These are phyloP conservation scores for Xylariaceae sp. DNA, from an alignment of 2,329 filamentous ascomycete species.

Conservation along the genomic window DNA sequence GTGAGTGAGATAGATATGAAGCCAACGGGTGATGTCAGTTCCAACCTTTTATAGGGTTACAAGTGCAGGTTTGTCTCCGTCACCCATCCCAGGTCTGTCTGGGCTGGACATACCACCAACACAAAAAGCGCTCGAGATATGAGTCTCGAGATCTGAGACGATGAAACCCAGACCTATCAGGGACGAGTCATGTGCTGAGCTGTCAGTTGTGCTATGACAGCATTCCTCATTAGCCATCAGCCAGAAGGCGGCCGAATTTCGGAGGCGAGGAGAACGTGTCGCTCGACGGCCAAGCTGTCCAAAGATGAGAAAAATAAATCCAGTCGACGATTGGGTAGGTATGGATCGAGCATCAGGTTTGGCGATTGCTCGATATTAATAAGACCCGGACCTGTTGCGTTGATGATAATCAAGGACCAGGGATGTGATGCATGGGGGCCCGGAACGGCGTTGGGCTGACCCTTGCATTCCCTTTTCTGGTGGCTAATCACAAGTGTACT, in stretches of 20 bases:
- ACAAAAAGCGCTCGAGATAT: neutral
- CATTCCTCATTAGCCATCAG: conserved; percentile 4
- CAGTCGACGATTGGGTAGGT: conserved; percentile 1
- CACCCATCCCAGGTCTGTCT: neutral
- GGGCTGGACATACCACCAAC: neutral
- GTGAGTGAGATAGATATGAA: neutral
- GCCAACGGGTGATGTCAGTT: neutral
- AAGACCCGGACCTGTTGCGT: conserved; percentile 11
- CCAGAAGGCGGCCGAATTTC: conserved; percentile 9
- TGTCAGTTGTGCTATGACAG: conserved; percentile 12
- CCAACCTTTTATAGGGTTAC: neutral
- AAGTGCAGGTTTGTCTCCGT: neutral
- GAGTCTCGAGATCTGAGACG: neutral
- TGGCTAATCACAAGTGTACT: conserved; percentile 19
- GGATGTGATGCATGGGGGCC: conserved; percentile 21
- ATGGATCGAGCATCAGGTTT: conserved; percentile 7
- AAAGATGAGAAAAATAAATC: conserved; percentile 8
- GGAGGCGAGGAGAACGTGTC: neutral
- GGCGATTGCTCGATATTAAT: conserved; percentile 20
- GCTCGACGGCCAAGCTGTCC: neutral
- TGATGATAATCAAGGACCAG: conserved; percentile 20
- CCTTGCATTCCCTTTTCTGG: conserved; percentile 28
- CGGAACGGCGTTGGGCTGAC: conserved; percentile 24
- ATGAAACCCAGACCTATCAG: neutral
- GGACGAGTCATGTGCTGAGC: conserved; percentile 14